Conservation (phyloP, 192 early-diverging fungal genomes). For the Podila minutissima region DNA sequence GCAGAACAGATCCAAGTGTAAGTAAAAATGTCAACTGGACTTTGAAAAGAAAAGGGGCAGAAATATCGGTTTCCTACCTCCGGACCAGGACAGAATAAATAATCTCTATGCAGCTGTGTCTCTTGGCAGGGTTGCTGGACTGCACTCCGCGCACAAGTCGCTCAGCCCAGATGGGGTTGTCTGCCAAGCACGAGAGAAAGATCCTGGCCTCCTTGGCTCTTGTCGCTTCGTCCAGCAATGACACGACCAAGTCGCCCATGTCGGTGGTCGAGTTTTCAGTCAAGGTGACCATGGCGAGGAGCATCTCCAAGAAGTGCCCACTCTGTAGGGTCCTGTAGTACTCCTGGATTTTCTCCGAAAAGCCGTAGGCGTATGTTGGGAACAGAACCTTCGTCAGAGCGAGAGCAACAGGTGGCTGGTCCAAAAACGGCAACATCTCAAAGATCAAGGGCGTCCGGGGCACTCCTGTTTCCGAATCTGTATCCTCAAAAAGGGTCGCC, state of each 20-base stretch:
- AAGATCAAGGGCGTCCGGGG: slow-evolving; percentile 26
- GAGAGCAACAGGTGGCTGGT: slow-evolving; percentile 32
- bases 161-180: slow-evolving; percentile 51
- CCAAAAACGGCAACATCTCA: slow-evolving; percentile 46
- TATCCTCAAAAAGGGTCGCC: slow-evolving; percentile 39
- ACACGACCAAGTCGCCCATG: slow-evolving; percentile 42
- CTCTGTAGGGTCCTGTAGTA: slow-evolving; percentile 26
- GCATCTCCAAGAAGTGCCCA: slow-evolving; percentile 43
- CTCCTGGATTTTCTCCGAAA: slow-evolving; percentile 31
- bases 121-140: slow-evolving; percentile 5
- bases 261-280: slow-evolving; percentile 12
- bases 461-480: slow-evolving; percentile 22
- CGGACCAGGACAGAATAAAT: slow-evolving; percentile 48
- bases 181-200: slow-evolving; percentile 29
- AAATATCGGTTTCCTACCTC: slow-evolving; percentile 18
- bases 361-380: slow-evolving; percentile 35
- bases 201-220: slow-evolving; percentile 34
- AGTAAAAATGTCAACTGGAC: no score
- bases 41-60: not conserved
- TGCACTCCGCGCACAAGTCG: slow-evolving; percentile 26
- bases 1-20: no score
- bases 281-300: slow-evolving; percentile 36
- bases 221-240: slow-evolving; percentile 34
- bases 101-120: slow-evolving; percentile 43
- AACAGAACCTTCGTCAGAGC: slow-evolving; percentile 34